Evolutionary conservation across 768 basidiomycete species (phyloP), one percentile per base, ranked within the genome.

Genomic region (Lentinus tigrinus): DNA sequence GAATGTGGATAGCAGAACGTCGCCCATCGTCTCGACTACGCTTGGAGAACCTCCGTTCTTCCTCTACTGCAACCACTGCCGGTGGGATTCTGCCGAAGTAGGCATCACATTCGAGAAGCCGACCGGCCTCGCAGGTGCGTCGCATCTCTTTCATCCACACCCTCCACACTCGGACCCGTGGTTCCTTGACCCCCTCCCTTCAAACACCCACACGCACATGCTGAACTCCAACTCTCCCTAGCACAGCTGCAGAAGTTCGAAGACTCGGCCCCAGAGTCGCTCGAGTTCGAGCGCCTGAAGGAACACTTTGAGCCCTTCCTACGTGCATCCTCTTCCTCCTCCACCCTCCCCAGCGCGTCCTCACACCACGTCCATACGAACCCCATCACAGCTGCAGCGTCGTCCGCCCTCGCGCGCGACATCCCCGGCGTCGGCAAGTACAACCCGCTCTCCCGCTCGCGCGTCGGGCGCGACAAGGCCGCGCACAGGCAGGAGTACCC

Each of bases 271-370:
- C 85, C 89, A 10, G 93, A 92, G 56, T 83, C 85, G 11, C 75
- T 94, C 61, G 95, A 97, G 73, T 95, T 97, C 68, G 97, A 99
- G 65, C 84, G 89, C 59, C 73, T 99, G 66, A 96, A 96, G 75
- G 94, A 97, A 67, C 95, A 98, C 73, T 95, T 98, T 77, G 97
- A 98, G 71, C 91, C 93, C 54, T 91, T 93, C 78, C 76, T 99
- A 73, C 87, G 93, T 74, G 84, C 89, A 79, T 85, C 90, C 60
- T 83, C 87, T 73, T 85, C 88, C 68, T 80, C 87, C 73, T 86
- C 86, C 71, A 78, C 82, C 67, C 74, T 80, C 67, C 74, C 78
- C 60, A 75, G 79, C 70, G 74, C 78, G 64, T 76, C 83, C 76
- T 84, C 87, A 77, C 88, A 88, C 76, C 84, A 85, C 71, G 75